These are phyloP conservation scores for Ogataea thermomethanolica DNA, from an alignment of 805 yeast species.

Conservation along the genomic window DNA sequence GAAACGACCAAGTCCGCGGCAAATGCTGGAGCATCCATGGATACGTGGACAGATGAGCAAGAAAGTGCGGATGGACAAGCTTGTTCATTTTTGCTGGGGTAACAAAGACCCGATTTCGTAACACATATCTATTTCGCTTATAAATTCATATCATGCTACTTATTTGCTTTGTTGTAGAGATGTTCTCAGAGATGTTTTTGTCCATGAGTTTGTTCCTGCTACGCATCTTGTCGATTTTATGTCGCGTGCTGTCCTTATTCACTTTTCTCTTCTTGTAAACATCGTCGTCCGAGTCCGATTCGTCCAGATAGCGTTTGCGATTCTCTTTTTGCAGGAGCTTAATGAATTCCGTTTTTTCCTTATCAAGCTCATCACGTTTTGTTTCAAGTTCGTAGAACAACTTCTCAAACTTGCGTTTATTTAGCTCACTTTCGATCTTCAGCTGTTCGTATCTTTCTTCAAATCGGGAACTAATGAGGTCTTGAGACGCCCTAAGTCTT, in stretches of 20 bases:
- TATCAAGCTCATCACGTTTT: slow-evolving; percentile 26
- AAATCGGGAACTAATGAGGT: slow-evolving; percentile 59
- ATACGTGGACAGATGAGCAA: slow-evolving; percentile 68
- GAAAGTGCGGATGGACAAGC: slow-evolving; percentile 79
- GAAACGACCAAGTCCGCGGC: slow-evolving; percentile 87
- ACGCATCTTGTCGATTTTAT: slow-evolving; percentile 14
- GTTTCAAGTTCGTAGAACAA: slow-evolving; percentile 25
- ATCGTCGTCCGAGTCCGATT: slow-evolving; percentile 8
- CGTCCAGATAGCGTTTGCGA: slow-evolving; percentile 13
- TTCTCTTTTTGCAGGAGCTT: slow-evolving; percentile 17
- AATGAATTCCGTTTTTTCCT: slow-evolving; percentile 26
- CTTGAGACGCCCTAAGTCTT: slow-evolving; percentile 26
- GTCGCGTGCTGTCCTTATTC: slow-evolving; percentile 2
- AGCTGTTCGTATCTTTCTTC: slow-evolving; percentile 67
- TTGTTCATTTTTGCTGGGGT: slow-evolving; percentile 73
- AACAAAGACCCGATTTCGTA: no score
- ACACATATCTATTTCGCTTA: background rate
- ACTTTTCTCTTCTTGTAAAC: slow-evolving; percentile 5
- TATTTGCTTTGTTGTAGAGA: slow-evolving; percentile 13
- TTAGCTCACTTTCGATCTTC: slow-evolving; percentile 43
- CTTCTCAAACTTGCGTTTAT: slow-evolving; percentile 24
- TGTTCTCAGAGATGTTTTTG: slow-evolving; percentile 14
- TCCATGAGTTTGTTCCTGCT: slow-evolving; percentile 14
- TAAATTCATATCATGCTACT: slow-evolving; percentile 5
- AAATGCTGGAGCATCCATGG: slow-evolving; percentile 95